These are phyloP conservation scores for Whalleya microplaca DNA, from an alignment of 2,329 filamentous ascomycete genomes.

Conservation along the genomic window DNA sequence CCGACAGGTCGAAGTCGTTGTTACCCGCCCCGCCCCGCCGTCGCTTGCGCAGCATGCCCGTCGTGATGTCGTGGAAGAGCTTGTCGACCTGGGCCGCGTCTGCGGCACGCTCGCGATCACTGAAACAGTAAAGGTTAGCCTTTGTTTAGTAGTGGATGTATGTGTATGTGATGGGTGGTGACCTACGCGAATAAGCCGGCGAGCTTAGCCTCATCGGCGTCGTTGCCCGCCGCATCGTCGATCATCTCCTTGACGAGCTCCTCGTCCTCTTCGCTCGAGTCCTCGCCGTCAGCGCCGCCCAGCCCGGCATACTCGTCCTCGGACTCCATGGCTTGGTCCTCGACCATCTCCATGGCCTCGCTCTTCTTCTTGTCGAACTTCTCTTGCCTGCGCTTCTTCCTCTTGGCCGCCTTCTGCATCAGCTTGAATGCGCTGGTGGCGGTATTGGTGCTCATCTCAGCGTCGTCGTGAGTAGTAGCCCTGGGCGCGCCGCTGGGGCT, in stretches of 20 bases:
- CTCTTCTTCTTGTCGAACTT: constrained; percentile 84
- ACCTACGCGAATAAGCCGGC: constrained; percentile 90
- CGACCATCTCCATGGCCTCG: constrained; percentile 82
- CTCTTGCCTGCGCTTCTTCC: constrained; percentile 54
- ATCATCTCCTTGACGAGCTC: constrained; percentile 83
- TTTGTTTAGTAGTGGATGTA: constrained; percentile 22
- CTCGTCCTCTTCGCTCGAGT: constrained; percentile 73
- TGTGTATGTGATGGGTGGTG: neutral
- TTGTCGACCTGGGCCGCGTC: constrained; percentile 90
- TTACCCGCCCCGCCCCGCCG: constrained; percentile 57
- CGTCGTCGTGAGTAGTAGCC: constrained; percentile 39
- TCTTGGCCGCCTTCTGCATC: constrained; percentile 68
- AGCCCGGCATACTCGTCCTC: constrained; percentile 97
- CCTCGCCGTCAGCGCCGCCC: constrained; percentile 87
- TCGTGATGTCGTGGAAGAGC: constrained; percentile 90
- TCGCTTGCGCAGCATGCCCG: constrained; percentile 82
- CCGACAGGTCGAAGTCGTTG: constrained; percentile 81
- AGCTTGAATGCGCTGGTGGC: constrained; percentile 63
- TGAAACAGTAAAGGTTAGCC: constrained; percentile 41
- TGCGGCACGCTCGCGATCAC: constrained; percentile 75
- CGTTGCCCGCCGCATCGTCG: constrained; percentile 76
- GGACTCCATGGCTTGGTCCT: constrained; percentile 95
- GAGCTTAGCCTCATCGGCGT: constrained; percentile 78
- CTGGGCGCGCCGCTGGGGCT: constrained; percentile 37
- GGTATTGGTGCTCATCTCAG: constrained; percentile 5